A percentile compares a stretch with the other conserved stretches of the same genome.
phyloP scores from a whole-genome alignment of 768 basidiomycete genomes.

The Hortiboletus flavorubellus region DNA sequence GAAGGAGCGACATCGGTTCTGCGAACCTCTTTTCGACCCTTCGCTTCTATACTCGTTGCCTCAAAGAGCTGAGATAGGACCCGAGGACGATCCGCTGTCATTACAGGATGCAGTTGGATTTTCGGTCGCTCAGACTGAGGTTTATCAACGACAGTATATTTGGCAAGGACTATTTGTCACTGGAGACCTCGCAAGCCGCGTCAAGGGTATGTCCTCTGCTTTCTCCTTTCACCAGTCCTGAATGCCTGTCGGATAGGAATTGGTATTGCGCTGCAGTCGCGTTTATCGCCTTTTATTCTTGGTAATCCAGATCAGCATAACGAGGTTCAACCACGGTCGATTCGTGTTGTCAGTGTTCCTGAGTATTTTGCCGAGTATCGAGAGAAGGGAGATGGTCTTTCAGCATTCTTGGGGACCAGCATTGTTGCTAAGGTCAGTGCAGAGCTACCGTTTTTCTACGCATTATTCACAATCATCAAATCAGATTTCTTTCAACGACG shows the following conservation, averaged over 20 bases:
- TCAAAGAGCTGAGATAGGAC: constrained; percentile 23
- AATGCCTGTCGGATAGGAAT: constrained; percentile 43
- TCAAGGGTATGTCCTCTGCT: constrained; percentile 53
- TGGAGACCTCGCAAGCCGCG: constrained; percentile 66
- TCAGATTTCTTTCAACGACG: constrained; percentile 74
- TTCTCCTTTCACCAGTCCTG: background rate
- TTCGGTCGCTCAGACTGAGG: constrained; percentile 57
- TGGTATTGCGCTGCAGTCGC: constrained; percentile 65
- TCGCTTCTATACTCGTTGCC: constrained; percentile 44
- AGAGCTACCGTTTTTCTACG: constrained; percentile 4
- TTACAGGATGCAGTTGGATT: constrained; percentile 68
- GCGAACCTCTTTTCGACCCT: constrained; percentile 86
- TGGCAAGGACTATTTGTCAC: constrained; percentile 82
- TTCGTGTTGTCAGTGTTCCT: constrained; percentile 65
- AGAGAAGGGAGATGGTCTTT: constrained; percentile 77
- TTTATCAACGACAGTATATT: constrained; percentile 65
- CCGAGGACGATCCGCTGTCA: constrained; percentile 33
- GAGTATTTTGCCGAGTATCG: constrained; percentile 92
- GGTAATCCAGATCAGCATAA: constrained; percentile 59
- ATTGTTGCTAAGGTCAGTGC: constrained; percentile 75
- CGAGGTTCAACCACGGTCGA: constrained; percentile 67
- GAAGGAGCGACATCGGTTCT: constrained; percentile 86
- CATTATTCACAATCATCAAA: background rate
- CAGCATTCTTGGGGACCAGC: constrained; percentile 77
- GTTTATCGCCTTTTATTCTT: constrained; percentile 61